A percentile compares a stretch with the other conserved stretches of the same genome.
These are phyloP conservation scores for Capsella rubella DNA, from an alignment of 441 rosid species.

Conservation along the genomic window DNA sequence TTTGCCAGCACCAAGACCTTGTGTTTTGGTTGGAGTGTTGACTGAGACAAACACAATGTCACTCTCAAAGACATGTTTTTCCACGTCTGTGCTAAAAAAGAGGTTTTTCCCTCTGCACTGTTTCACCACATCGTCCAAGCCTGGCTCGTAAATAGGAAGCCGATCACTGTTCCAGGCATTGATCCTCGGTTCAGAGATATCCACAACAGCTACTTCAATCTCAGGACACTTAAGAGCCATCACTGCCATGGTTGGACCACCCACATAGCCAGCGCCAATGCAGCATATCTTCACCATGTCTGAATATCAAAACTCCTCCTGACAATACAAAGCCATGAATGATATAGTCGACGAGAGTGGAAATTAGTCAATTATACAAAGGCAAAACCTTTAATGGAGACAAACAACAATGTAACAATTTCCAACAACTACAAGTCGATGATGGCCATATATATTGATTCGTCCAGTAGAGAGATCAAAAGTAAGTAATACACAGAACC, in stretches of 20 bases:
- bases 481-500: neutral
- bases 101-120: constrained; percentile 62
- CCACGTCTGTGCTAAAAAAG: constrained; percentile 60
- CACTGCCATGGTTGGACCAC: constrained; percentile 71
- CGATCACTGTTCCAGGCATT: constrained; percentile 61
- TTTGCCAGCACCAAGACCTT: constrained; percentile 77
- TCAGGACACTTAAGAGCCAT: constrained; percentile 62
- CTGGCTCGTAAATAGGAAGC: constrained; percentile 69
- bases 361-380: neutral
- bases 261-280: constrained; percentile 66
- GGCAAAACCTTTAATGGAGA: neutral
- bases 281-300: constrained; percentile 74
- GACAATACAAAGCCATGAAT: neutral
- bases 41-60: constrained; percentile 70
- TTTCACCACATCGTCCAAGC: constrained; percentile 62
- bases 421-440: neutral
- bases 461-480: neutral
- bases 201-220: constrained; percentile 59
- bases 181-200: constrained; percentile 55
- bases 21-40: constrained; percentile 74
- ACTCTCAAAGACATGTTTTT: constrained; percentile 61
- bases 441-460: neutral
- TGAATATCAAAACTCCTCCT: constrained; percentile 6
- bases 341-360: neutral
- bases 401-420: neutral